Base-by-base conservation (phyloP, 352 stramenopile genomes). In the Globisporangium spinosum region DNA sequence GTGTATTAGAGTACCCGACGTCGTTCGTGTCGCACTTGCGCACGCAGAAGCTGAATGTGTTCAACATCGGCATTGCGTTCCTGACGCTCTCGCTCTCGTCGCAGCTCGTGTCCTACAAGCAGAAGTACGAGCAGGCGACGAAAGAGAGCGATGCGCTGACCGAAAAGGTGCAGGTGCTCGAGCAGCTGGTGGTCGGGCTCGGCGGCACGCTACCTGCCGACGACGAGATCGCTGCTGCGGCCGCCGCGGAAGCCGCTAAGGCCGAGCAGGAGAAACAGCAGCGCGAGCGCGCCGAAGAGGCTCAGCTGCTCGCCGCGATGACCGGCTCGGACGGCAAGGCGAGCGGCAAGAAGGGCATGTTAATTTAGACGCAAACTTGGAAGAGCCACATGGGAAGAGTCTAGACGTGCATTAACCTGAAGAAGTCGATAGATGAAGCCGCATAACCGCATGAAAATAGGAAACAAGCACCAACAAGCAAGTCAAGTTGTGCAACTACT, bases 61-160 rank as follows among this genome's bases (percentile, higher is more conserved):
- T 94, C 70, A 93, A 93, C 76, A 90, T 95, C 58, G 85, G 87
- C 47, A 70, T 95, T 13, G 85, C 85, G 6, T 90, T 93, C 73
- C 73, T 95, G 64, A 92, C 87, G 70, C 74, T 95, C 38, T 95
- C 87, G 56, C 78, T 95, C n/a, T 91, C 87, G 56, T 91, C 83
- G 58, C 85, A 93, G 72, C 76, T 95, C 59, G 85, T 95, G 32
- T 78, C 78, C 53, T 84, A 83, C 78, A 91, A 91, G 70, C 79
- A 94, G 64, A 76, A 78, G 47, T 80, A 81, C 55, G 74, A 89
- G 56, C 68, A 70, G 27, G 71, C 67, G 40, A 58, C 76, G 62
- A 62, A 61, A 5, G 74, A 85, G 35, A 82, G 82, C 56, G 76
- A 72, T 15, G 45, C 83, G 67, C 73, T 94, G 49, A 32, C 27